Base-by-base conservation (phyloP, 2,329 filamentous ascomycete species). In the Fusarium caatingaense region DNA sequence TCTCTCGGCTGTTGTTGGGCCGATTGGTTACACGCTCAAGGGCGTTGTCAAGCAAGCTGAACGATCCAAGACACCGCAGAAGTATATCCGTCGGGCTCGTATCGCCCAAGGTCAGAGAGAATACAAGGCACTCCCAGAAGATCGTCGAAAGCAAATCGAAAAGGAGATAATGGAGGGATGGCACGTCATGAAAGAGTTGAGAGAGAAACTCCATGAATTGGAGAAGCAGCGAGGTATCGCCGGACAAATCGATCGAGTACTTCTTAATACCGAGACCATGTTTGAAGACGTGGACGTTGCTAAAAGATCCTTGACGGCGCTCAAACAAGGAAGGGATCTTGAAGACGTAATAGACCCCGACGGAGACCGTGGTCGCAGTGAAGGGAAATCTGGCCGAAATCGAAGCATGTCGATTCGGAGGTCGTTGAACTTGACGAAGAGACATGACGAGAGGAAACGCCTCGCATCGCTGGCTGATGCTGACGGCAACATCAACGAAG, bases 11-110 rank as follows among this genome's bases (percentile, higher is more conserved):
- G 60, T 91, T 2, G 75, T 90, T 2, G 88, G 89, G 0, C 88
- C 88, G 0, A 71, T 88, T 5, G 89, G 88, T 0, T 92, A 89
- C 71, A 84, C 87, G 0, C 82, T 91, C 66, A 91, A 92, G 74
- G 90, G 90, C 0, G 75, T 91, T 0, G 83, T 87, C 32, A 90
- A 90, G 69, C 87, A 92, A 74, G 78, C 83, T 2, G 81, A 85
- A 65, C 85, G 88, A 37, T 78, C 81, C 12, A 83, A 83, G 58
- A 84, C 86, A 65, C 88, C 88, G 0, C 81, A 83, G 2, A 81
- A 81, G 23, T 84, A 85, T 58, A 80, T 91, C 16, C 84, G 89
- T 1, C 83, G 84, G 25, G 87, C 87, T 2, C 83, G 88, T 7
- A 89, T 91, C 27, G 77, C 84, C 0, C 87, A 91, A 73, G 89